Base-by-base conservation (phyloP, 768 basidiomycete genomes). In the Calocybe cyanea region DNA sequence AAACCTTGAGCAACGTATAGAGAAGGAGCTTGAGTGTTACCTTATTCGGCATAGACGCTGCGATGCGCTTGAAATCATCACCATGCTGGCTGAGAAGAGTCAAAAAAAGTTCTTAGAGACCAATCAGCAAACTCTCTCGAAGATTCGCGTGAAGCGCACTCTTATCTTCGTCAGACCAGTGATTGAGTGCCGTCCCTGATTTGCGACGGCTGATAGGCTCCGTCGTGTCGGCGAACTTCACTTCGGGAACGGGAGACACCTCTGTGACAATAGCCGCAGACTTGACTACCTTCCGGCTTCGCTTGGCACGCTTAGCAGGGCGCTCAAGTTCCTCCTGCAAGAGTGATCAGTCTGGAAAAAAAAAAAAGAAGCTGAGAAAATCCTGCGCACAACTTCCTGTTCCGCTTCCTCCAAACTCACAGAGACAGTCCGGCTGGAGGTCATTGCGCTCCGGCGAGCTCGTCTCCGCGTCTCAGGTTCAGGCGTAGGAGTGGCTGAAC, bases 111-210 rank as follows among this genome's bases (percentile, higher is more conserved):
- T 35, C 13, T 35, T 6, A 35, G 34, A 35, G 7, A 35, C 7
- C n/a, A 18, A 14, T 35, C 7, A 5, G 6, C 13, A 14, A 35
- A 6, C 34, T 35, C 7, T 14, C 14, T 35, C 7, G 34, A 18
- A 5, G 7, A 35, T 18, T 23, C 28, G 24, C 45, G 18, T 17
- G 20, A 15, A 8, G 63, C 73, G 55, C 46, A 81, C 81, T 71
- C 68, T 80, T 81, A 55, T 90, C 87, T 28, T 80, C 77, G 7
- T 78, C 77, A 2, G 80, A 77, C 85, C 86, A 87, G 38, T 75
- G 73, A 31, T 61, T 65, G 21, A 59, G 48, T n/a, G 56, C 34
- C 41, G 49, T 31, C 25, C 46, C 45, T 11, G 33, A 48, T 54
- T 48, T 61, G 48, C 53, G 56, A 45, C 69, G 38, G 69, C 58